Evolutionary conservation across 2,329 filamentous ascomycete species (phyloP).

Genomic region (Rhinocladiella similis): DNA sequence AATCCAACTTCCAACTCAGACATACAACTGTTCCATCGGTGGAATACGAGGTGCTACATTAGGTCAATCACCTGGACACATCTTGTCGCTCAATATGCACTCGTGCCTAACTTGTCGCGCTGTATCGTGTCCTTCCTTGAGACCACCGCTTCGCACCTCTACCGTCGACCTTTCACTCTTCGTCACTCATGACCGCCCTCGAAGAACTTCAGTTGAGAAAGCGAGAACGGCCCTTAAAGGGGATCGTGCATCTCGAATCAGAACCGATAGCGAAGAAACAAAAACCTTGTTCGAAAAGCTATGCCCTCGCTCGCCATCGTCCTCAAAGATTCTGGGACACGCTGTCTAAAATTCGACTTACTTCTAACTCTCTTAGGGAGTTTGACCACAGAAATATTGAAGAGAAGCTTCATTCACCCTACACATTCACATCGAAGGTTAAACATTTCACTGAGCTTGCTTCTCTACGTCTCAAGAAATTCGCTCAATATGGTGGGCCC

Average conservation of each 20-base stretch:
- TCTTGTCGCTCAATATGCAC: conserved; percentile 10
- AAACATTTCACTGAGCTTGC: not conserved
- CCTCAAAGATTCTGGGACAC: conserved; percentile 21
- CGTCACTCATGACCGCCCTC: conserved; percentile 17
- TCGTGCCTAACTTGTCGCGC: not conserved
- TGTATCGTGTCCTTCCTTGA: conserved; percentile 3
- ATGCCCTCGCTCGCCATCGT: not conserved
- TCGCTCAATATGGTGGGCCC: conserved; percentile 20
- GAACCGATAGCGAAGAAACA: conserved; percentile 13
- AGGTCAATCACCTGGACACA: conserved; percentile 1
- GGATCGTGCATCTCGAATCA: conserved; percentile 4
- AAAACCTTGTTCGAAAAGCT: conserved; percentile 6
- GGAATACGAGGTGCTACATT: conserved; percentile 9
- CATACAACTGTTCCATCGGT: not conserved
- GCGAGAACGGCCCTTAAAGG: conserved; percentile 5
- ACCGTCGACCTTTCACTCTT: conserved; percentile 25
- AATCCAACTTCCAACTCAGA: conserved; percentile 4
- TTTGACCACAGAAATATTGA: conserved; percentile 16
- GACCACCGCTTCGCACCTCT: conserved; percentile 6
- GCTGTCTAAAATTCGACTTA: conserved; percentile 19
- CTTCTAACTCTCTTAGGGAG: conserved; percentile 17
- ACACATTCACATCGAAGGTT: not conserved
- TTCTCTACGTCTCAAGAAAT: conserved; percentile 13
- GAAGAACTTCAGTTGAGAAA: conserved; percentile 17
- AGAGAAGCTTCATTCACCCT: not conserved